These are phyloP conservation scores for Pyrus communis DNA, from an alignment of 306 rosid genomes.

Conservation along the genomic window DNA sequence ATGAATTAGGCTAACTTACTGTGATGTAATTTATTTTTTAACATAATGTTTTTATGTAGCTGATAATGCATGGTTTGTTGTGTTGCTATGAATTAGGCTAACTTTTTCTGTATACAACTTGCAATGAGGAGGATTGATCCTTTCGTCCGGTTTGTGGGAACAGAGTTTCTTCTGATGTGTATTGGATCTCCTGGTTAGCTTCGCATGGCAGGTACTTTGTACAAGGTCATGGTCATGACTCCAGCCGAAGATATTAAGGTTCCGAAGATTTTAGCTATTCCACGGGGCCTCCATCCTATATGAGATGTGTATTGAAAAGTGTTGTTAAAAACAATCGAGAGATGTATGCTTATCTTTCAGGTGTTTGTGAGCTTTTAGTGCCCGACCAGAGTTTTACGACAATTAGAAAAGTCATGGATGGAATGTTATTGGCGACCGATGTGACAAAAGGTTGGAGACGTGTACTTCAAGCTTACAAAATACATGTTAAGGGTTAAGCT, in stretches of 20 bases:
- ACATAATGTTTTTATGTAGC: not conserved
- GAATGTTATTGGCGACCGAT: constrained; percentile 27
- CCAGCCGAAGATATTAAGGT: constrained; percentile 28
- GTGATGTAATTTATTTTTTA: no score
- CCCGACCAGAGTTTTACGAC: constrained; percentile 25
- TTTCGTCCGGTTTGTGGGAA: constrained; percentile 32
- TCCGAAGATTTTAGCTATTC: constrained; percentile 33
- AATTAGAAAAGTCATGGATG: constrained; percentile 35
- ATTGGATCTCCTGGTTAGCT: constrained; percentile 19
- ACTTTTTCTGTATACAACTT: constrained; percentile 15
- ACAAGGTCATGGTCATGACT: constrained; percentile 24
- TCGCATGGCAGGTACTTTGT: constrained; percentile 26
- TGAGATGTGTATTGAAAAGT: not conserved
- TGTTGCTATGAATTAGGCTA: not conserved
- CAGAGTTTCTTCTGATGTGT: constrained; percentile 14
- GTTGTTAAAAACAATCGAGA: not conserved
- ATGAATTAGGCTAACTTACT: not conserved
- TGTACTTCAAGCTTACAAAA: constrained; percentile 31
- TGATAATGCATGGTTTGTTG: not conserved
- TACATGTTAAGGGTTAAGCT: constrained; percentile 32
- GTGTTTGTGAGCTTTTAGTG: not conserved
- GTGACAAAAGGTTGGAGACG: constrained; percentile 40
- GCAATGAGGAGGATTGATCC: constrained; percentile 34
- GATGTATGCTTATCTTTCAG: not conserved
- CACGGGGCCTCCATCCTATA: constrained; percentile 34